Base-by-base conservation (phyloP, 805 yeast species). In the Ogataea nonfermentans region DNA sequence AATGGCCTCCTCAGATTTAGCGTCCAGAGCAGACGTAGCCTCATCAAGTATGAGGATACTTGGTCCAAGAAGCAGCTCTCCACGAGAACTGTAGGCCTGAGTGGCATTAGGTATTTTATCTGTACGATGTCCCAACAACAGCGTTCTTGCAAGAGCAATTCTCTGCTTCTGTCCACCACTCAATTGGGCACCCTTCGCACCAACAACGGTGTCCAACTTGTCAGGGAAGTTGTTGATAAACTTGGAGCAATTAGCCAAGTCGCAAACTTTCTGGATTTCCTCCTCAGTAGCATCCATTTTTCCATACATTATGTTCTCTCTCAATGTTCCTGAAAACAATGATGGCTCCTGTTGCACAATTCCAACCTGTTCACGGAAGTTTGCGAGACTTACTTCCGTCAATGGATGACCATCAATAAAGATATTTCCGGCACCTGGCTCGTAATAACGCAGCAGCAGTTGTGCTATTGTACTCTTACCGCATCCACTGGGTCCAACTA, bases 401-500 rank as follows among this genome's bases (percentile, higher is more conserved):
- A 91, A 73, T 46, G 82, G 70, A 38, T 77, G 74, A 9, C 77
- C 78, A 46, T 89, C 89, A 14, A 90, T 70, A 4, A 65, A 51
- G 24, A 91, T 78, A 6, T 62, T 52, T 16, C 98, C 98, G 0
- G 59, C 44, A 9, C 59, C 57, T 2, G 95, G 90, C 53, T 89
- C 96, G 62, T 91, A 91, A 57, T 85, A 86, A 43, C 98, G 70
- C 51, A 90, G 63, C 31, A 91, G 64, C 37, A 91, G 65, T 37
- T 90, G 86, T 6, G 90, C 74, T 3, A 91, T 77, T 0, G 97
- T 90, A 12, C 95, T 86, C 60, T 91, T 91, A 17, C 98, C 98
- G 45, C 95, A 85, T 2, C 98, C 98, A 24, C 95, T 83, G n/a
- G 96, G 96, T 2, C 98, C 98, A 12, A 90, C 97, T 43, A 91